phyloP scores from a whole-genome alignment of 2,329 filamentous ascomycete species.

The Aspergillus bombycis region DNA sequence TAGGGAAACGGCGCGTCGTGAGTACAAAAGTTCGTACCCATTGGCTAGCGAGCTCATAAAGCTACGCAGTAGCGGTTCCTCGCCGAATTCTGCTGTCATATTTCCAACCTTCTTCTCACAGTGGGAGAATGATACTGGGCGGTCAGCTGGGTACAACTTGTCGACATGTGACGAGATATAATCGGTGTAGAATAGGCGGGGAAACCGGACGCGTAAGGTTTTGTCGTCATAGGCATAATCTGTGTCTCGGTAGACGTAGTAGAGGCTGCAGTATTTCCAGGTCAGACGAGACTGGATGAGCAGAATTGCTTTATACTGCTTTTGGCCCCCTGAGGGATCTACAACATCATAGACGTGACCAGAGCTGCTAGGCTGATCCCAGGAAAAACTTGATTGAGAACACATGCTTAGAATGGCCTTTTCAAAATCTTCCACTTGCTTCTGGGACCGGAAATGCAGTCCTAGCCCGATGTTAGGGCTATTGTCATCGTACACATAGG shows the following conservation, averaged over 20 bases:
- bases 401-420: constrained; percentile 28
- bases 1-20: constrained; percentile 29
- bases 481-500: constrained; percentile 34
- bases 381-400: constrained; percentile 27
- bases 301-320: constrained; percentile 34
- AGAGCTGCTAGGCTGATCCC: constrained; percentile 27
- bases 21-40: constrained; percentile 31
- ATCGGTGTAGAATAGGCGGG: constrained; percentile 28
- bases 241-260: constrained; percentile 33
- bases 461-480: constrained; percentile 33
- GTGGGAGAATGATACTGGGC: constrained; percentile 32
- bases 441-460: constrained; percentile 27
- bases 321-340: constrained; percentile 30
- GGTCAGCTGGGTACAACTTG: constrained; percentile 29
- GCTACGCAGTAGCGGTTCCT: constrained; percentile 19
- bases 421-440: constrained; percentile 32
- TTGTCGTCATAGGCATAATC: constrained; percentile 33
- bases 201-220: constrained; percentile 29
- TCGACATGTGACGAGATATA: constrained; percentile 37
- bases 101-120: constrained; percentile 30
- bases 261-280: constrained; percentile 32
- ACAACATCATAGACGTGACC: constrained; percentile 32
- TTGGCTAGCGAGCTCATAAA: constrained; percentile 34
- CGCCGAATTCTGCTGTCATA: constrained; percentile 25
- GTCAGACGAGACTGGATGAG: constrained; percentile 23